These are phyloP conservation scores for Dujonia santamariae DNA, from an alignment of 1,139 yeast genomes.

Conservation along the genomic window DNA sequence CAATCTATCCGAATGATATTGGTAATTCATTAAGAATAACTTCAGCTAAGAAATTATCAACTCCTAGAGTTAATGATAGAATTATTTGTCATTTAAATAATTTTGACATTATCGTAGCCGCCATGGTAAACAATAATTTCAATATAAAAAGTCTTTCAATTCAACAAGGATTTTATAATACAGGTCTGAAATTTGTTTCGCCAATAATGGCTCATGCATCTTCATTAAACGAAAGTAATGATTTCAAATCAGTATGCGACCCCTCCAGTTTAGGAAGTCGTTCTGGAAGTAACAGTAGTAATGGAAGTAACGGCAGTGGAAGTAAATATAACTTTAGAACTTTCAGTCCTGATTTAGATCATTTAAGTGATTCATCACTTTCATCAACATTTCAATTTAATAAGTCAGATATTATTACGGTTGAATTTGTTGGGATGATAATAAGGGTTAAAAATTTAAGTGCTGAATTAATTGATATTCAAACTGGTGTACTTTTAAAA, in stretches of 20 bases:
- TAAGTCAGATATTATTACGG: slow-evolving; percentile 36
- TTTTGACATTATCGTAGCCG: slow-evolving; percentile 57
- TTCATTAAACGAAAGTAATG: slow-evolving; percentile 14
- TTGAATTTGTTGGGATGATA: slow-evolving; percentile 71
- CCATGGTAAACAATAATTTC: slow-evolving; percentile 68
- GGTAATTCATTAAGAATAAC: slow-evolving; percentile 27
- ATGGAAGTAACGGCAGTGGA: slow-evolving; percentile 2
- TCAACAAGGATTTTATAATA: slow-evolving; percentile 47
- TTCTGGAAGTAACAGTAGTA: neutral
- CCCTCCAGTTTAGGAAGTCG: too few relatives aligned
- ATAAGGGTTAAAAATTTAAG: slow-evolving; percentile 50
- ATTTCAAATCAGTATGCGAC: slow-evolving; percentile 12
- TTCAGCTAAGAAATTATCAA: slow-evolving; percentile 53
- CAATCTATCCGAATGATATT: slow-evolving; percentile 20
- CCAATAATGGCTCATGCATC: slow-evolving; percentile 26
- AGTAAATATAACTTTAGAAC: neutral
- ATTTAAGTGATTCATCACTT: neutral
- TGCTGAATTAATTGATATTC: slow-evolving; percentile 73
- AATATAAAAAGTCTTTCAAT: slow-evolving; percentile 49
- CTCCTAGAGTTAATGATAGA: slow-evolving; percentile 76
- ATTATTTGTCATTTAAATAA: slow-evolving; percentile 54
- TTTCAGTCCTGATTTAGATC: neutral
- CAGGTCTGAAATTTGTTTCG: slow-evolving; percentile 22
- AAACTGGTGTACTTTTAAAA: slow-evolving; percentile 65
- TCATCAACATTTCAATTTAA: slow-evolving; percentile 15